phyloP scores from a whole-genome alignment of 2,329 filamentous ascomycete species.

The Colletotrichum lindemuthianum region DNA sequence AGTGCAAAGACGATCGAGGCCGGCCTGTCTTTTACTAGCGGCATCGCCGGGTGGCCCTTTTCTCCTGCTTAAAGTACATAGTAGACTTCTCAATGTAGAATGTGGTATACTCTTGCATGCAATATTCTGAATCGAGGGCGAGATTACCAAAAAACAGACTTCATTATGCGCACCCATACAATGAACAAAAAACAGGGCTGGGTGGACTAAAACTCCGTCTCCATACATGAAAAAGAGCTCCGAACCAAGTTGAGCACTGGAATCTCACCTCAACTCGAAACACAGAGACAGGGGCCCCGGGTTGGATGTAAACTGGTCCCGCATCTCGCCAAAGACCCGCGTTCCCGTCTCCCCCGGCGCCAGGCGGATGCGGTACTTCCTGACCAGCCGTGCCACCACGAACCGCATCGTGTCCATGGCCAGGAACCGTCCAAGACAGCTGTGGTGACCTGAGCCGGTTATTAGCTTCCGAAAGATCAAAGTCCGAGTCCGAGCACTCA shows the following conservation, averaged over 20 bases:
- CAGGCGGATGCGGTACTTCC: constrained; percentile 27
- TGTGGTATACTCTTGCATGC: too few species aligned
- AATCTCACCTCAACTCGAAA: constrained; percentile 30
- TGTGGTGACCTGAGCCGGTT: constrained; percentile 23
- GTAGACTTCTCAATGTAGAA: not conserved
- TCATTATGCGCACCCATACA: not conserved
- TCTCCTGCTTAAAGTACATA: constrained; percentile 6
- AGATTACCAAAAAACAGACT: too few species aligned
- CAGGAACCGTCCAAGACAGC: constrained; percentile 33
- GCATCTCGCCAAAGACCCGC: constrained; percentile 31
- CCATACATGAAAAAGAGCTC: not conserved
- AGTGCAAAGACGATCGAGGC: constrained; percentile 16
- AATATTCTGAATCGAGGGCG: too few species aligned
- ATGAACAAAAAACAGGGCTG: constrained; percentile 1
- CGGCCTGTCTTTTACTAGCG: constrained; percentile 22
- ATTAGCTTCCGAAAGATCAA: not conserved
- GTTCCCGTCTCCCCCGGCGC: constrained; percentile 30
- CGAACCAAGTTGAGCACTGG: not conserved
- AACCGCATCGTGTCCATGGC: constrained; percentile 32
- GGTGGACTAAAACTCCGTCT: not conserved
- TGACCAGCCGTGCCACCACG: constrained; percentile 31
- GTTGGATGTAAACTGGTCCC: constrained; percentile 33
- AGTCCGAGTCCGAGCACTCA: not conserved
- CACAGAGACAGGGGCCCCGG: constrained; percentile 32
- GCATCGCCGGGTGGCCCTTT: constrained; percentile 29